Base-by-base conservation (phyloP, 2,329 filamentous ascomycete species). In the Penicillium sumatraense region DNA sequence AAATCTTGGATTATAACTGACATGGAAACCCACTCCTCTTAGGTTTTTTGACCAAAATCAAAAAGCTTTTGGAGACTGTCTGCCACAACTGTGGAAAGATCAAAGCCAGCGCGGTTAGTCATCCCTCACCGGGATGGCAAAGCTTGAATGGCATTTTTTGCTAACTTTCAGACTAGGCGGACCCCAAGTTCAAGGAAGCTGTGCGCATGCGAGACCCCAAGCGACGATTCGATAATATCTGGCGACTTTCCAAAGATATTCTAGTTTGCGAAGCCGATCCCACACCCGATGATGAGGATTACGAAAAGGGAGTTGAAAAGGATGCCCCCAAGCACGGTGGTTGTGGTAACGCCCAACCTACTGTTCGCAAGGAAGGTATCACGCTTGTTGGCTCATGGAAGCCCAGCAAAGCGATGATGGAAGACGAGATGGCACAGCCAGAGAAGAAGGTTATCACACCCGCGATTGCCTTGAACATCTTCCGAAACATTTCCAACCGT, bases 61-160 rank as follows among this genome's bases (percentile, higher is more conserved):
- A 99, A 84, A 99, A 98, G 83, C 86, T 99, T 68, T 83, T 99
- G 76, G 96, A 99, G 84, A 95, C 93, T 67, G 93, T 99, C 76
- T 99, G 96, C 84, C 93, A 96, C 81, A 97, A 96, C 78, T 99
- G 96, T 83, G 93, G 93, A 80, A 96, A 95, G 83, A 91, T 98
- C 73, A 86, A 96, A 83, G 89, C 92, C 79, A 93, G 98, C 85
- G 90, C 91, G 88, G 93, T 98, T 88, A 91, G 93, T 96, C 81
- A 83, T 81, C 81, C 82, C 82, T 80, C 74, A 31, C 71, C 73
- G 77, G 79, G 76, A 82, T 81, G 79, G 78, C 83, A 78, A 77
- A 78, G 75, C 71, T 76, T 76, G 72, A 79, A 78, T 81, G 69
- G 75, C 76, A 65, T 68, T 35, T 73, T 69, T 71, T 75, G 72